phyloP scores from a whole-genome alignment of 2,329 filamentous ascomycete species.

The Scleromitrula shiraiana region DNA sequence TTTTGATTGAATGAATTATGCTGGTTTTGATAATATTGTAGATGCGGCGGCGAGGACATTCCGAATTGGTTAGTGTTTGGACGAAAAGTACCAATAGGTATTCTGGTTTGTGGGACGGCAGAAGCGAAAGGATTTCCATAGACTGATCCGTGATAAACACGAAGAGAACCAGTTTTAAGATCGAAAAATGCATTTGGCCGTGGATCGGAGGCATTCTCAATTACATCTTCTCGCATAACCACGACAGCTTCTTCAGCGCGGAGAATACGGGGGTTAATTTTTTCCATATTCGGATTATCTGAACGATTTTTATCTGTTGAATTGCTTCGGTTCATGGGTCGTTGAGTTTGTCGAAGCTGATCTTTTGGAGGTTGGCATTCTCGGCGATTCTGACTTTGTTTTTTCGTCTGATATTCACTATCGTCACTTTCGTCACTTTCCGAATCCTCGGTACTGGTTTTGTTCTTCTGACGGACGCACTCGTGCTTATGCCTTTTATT shows the following conservation, averaged over 20 bases:
- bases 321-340: no score
- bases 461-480: neutral
- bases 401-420: neutral
- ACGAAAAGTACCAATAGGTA: constrained; percentile 34
- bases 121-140: constrained; percentile 44
- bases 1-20: neutral
- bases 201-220: constrained; percentile 45
- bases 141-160: constrained; percentile 48
- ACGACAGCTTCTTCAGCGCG: constrained; percentile 8
- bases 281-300: constrained; percentile 1
- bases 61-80: constrained; percentile 21
- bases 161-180: constrained; percentile 41
- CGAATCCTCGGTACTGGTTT: constrained; percentile 5
- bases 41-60: constrained; percentile 23
- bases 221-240: constrained; percentile 41
- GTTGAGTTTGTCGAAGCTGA: no score
- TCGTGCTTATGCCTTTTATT: neutral
- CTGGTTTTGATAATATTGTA: neutral
- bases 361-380: no score
- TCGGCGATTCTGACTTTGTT: neutral
- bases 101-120: constrained; percentile 37
- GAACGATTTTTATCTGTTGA: neutral
- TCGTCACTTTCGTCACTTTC: constrained; percentile 1
- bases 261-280: constrained; percentile 1
- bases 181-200: constrained; percentile 54